phyloP scores from a whole-genome alignment of 106 monocot species.

The Platanthera zijinensis region DNA sequence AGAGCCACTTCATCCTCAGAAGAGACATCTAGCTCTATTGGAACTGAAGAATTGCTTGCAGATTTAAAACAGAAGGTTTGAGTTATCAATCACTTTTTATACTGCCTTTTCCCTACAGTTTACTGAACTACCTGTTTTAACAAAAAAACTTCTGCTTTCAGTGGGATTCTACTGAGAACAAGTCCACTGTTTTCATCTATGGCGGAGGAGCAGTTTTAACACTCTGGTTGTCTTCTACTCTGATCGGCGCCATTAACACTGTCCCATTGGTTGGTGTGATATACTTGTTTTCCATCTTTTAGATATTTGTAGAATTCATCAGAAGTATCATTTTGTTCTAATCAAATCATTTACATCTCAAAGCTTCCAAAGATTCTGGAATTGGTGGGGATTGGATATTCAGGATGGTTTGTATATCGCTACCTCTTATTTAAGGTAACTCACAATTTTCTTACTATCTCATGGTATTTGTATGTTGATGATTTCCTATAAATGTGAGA shows the following conservation, averaged over 20 bases:
- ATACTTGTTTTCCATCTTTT: background rate
- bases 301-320: no score
- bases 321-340: no score
- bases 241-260: slow-evolving; percentile 68
- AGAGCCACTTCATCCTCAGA: slow-evolving; percentile 46
- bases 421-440: slow-evolving; percentile 91
- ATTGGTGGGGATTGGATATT: slow-evolving; percentile 87
- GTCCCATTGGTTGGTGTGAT: slow-evolving; percentile 49
- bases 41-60: slow-evolving; percentile 39
- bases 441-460: no score
- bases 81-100: no score
- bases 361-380: slow-evolving; percentile 94
- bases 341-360: background rate
- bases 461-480: no score
- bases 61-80: slow-evolving; percentile 59
- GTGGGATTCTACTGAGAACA: slow-evolving; percentile 81
- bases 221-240: slow-evolving; percentile 58
- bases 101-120: no score
- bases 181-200: slow-evolving; percentile 60
- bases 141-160: slow-evolving; percentile 6
- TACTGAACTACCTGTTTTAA: no score
- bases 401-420: slow-evolving; percentile 95
- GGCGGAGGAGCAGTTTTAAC: slow-evolving; percentile 66
- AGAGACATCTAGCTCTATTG: slow-evolving; percentile 36
- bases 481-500: no score